These are phyloP conservation scores for Tricholomella constricta DNA, from an alignment of 768 basidiomycete species.

Conservation along the genomic window DNA sequence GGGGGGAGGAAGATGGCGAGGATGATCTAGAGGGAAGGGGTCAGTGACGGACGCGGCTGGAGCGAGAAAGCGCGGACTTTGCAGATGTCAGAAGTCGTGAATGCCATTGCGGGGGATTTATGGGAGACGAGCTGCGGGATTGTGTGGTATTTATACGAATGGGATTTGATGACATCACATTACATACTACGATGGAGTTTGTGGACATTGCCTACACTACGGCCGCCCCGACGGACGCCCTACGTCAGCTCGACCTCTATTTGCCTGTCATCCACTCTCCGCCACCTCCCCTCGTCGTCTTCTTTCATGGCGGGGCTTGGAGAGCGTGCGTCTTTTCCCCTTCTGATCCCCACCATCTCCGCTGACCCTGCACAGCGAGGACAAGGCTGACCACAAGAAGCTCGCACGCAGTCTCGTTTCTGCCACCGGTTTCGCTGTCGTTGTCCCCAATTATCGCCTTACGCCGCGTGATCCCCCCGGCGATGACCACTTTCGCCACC, in stretches of 20 bases:
- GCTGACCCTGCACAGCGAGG: constrained; percentile 51
- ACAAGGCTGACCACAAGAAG: constrained; percentile 60
- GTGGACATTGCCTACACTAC: constrained; percentile 42
- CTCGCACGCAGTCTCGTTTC: constrained; percentile 56
- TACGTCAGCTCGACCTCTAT: constrained; percentile 60
- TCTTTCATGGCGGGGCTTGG: constrained; percentile 88
- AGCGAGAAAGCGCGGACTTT: constrained; percentile 49
- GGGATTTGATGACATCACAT: constrained; percentile 18
- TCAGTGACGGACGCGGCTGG: constrained; percentile 8
- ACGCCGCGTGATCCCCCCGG: constrained; percentile 46
- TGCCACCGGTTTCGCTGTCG: constrained; percentile 57
- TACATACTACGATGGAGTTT: constrained; percentile 25
- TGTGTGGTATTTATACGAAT: neutral
- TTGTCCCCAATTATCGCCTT: constrained; percentile 78
- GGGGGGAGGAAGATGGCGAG: constrained; percentile 78
- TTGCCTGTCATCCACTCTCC: constrained; percentile 24
- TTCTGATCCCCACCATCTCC: constrained; percentile 1
- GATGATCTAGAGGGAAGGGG: constrained; percentile 39
- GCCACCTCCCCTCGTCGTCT: constrained; percentile 48
- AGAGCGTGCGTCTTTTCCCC: constrained; percentile 51
- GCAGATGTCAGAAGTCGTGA: constrained; percentile 75
- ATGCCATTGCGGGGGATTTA: constrained; percentile 50
- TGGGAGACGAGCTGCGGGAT: neutral
- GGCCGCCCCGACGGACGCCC: constrained; percentile 24
- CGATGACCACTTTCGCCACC: constrained; percentile 54